Conservation (phyloP, 352 stramenopile species). For the Globisporangium cystogenes region DNA sequence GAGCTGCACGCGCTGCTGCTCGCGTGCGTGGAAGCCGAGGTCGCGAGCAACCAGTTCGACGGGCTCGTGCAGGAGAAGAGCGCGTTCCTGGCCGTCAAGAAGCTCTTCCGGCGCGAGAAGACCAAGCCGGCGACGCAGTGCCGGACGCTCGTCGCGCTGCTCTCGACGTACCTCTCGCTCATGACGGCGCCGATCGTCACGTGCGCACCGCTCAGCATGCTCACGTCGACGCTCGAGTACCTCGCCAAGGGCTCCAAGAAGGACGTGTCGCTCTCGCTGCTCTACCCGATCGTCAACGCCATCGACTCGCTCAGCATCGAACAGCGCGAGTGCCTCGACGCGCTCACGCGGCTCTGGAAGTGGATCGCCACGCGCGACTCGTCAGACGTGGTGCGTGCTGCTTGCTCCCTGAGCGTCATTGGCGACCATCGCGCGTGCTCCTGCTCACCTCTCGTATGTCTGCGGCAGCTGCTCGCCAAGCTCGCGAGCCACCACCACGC, state of each 20-base stretch:
- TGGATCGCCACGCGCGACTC: constrained; percentile 30
- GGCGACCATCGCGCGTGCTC: neutral
- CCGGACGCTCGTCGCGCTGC: constrained; percentile 31
- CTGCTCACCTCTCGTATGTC: neutral
- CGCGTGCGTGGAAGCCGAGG: constrained; percentile 34
- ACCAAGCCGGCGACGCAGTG: constrained; percentile 25
- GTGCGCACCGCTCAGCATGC: constrained; percentile 41
- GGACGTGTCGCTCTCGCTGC: constrained; percentile 26
- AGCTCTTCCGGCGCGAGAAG: constrained; percentile 44
- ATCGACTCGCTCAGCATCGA: constrained; percentile 64
- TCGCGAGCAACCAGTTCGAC: constrained; percentile 59
- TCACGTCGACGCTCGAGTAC: constrained; percentile 64
- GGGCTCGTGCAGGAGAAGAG: constrained; percentile 48
- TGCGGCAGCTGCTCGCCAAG: constrained; percentile 25
- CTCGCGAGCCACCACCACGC: constrained; percentile 34
- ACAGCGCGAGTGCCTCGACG: constrained; percentile 67
- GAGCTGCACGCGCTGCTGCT: constrained; percentile 39
- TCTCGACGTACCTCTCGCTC: constrained; percentile 37
- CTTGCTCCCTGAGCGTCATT: no score
- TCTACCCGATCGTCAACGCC: constrained; percentile 70
- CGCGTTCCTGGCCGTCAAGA: constrained; percentile 42
- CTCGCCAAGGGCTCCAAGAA: constrained; percentile 22
- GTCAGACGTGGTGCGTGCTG: constrained; percentile 30
- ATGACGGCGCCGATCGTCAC: constrained; percentile 42
- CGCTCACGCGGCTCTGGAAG: constrained; percentile 48